Base-by-base conservation (phyloP, 768 basidiomycete species). In the Suillus discolor region DNA sequence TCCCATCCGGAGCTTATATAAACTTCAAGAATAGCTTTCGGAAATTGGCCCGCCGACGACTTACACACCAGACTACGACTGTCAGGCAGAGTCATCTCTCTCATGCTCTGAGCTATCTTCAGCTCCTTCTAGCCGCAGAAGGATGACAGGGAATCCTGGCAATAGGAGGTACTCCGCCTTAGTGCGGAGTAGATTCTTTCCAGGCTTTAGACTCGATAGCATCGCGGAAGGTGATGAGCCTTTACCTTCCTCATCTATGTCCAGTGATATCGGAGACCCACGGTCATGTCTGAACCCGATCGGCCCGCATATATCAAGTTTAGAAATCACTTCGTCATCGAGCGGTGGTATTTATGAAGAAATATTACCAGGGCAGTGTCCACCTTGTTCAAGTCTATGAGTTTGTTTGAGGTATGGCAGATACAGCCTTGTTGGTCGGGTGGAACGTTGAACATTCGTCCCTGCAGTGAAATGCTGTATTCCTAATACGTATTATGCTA, bases 151-250 rank as follows among this genome's bases (percentile, higher is more conserved):
- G 41, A 42, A 28, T 42, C 28, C 12, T 31, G 18, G 18, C 6
- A 41, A 60, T 42, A 20, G 59, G 31, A 42, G 39, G 3, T 41
- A 59, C 57, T 28, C 28, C 25, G 18, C 18, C 11, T 44, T 44
- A 6, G 18, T 13, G 6, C 41, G 41, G 6, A 60, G 25, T 42
- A 60, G 25, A 13, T 8, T 7, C 7, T 8, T 13, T 23, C 57
- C 18, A 12, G 25, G 18, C 11, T 12, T 20, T 3, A 42, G 28
- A 60, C 59, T 60, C 31, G 59, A 60, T 42, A 60, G 59, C 25
- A 60, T 60, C 18, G 41, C 59, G 25, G 59, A 60, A 44, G 59
- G 25, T 31, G 59, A 60, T 7, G 59, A 60, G 41, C 59, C 59
- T 7, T 18, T 1, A 16, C 23, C 57, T 7, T 42, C 41, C 0